A percentile compares a stretch with the other conserved stretches of the same genome.
Evolutionary conservation across 1,139 yeast genomes (phyloP).

Genomic region (Geotrichum siamense): DNA sequence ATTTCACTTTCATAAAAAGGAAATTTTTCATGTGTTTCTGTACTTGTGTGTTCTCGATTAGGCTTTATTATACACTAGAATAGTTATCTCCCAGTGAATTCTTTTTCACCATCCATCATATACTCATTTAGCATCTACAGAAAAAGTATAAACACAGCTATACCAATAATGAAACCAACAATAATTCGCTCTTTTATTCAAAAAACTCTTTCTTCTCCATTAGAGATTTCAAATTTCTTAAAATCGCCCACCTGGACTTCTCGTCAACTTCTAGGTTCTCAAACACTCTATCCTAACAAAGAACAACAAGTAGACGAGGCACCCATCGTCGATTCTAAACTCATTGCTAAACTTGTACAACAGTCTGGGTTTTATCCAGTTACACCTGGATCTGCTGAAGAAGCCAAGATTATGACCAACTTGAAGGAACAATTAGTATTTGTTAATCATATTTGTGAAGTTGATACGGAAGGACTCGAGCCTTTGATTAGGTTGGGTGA

Average conservation of each 20-base stretch:
- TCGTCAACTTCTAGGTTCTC: constrained; percentile 20
- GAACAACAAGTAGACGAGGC: constrained; percentile 18
- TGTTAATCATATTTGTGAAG: constrained; percentile 33
- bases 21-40: no score
- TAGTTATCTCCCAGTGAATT: no score
- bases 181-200: constrained; percentile 10
- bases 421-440: constrained; percentile 34
- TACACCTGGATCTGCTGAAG: constrained; percentile 19
- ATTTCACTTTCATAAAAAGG: no score
- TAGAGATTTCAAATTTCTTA: constrained; percentile 22
- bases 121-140: no score
- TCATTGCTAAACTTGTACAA: constrained; percentile 26
- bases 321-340: constrained; percentile 21
- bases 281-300: constrained; percentile 17
- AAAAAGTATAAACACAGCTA: not conserved
- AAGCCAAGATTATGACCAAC: constrained; percentile 25
- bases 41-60: no score
- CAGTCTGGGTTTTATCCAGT: constrained; percentile 28
- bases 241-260: constrained; percentile 28
- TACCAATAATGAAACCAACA: not conserved
- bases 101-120: no score
- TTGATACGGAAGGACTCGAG: constrained; percentile 30
- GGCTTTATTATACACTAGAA: no score
- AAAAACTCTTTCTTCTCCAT: constrained; percentile 12
- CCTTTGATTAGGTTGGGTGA: constrained; percentile 34